phyloP scores from a whole-genome alignment of 768 basidiomycete genomes.

The Agrocybe pediades region DNA sequence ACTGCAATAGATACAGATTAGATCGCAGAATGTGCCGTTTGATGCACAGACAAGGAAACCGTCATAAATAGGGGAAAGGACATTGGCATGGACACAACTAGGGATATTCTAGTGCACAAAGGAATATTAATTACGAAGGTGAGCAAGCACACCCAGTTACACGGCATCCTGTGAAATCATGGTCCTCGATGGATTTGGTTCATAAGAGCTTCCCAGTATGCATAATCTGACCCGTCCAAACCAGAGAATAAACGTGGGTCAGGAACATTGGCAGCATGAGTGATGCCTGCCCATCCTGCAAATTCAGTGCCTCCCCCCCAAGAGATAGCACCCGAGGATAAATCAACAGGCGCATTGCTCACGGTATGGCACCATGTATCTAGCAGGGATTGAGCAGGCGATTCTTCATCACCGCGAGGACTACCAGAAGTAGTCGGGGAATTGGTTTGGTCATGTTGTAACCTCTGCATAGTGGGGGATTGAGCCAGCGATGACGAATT shows the following conservation, averaged over 20 bases:
- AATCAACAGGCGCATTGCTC: constrained; percentile 62
- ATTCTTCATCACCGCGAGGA: constrained; percentile 74
- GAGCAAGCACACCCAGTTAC: neutral
- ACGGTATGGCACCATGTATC: constrained; percentile 89
- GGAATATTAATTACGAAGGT: too few relatives aligned
- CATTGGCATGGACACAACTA: too few relatives aligned
- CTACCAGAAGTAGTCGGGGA: constrained; percentile 72
- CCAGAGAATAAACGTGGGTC: constrained; percentile 50
- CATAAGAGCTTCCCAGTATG: constrained; percentile 82
- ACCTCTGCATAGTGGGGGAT: constrained; percentile 60
- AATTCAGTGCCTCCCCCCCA: constrained; percentile 65
- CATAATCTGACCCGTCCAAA: constrained; percentile 70
- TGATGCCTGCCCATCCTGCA: constrained; percentile 56
- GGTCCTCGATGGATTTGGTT: constrained; percentile 52
- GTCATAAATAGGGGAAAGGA: too few relatives aligned
- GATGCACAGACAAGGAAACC: too few relatives aligned
- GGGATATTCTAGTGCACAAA: too few relatives aligned
- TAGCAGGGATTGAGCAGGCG: constrained; percentile 72
- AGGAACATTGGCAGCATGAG: constrained; percentile 38
- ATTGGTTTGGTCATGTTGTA: constrained; percentile 60
- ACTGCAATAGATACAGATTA: too few relatives aligned
- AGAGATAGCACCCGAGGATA: constrained; percentile 48
- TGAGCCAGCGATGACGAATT: constrained; percentile 32
- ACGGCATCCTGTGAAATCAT: constrained; percentile 14
- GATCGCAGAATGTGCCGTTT: too few relatives aligned